Evolutionary conservation across 75 land plant genomes (phyloP).

Genomic region (Adiantum capillusveneris): DNA sequence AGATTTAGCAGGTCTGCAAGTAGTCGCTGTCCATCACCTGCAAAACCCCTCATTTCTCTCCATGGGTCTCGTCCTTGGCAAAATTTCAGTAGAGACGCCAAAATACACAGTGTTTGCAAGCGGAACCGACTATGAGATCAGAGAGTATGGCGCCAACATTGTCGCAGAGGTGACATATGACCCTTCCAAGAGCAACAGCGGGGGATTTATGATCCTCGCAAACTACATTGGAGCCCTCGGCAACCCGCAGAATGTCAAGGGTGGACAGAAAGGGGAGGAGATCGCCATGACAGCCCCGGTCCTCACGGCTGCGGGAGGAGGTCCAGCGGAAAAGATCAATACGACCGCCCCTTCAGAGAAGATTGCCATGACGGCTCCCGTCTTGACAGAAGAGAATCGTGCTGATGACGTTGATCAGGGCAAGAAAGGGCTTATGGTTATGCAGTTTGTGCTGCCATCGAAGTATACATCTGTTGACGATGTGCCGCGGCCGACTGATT

Average conservation of each 20-base stretch:
- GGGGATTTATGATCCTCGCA: slow-evolving; percentile 80
- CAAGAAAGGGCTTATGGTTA: slow-evolving; percentile 41
- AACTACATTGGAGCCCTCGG: slow-evolving; percentile 90
- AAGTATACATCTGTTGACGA: slow-evolving; percentile 54
- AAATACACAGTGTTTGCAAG: slow-evolving; percentile 52
- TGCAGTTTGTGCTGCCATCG: slow-evolving; percentile 78
- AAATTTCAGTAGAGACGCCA: slow-evolving; percentile 73
- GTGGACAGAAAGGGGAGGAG: slow-evolving; percentile 33
- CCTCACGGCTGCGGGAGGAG: slow-evolving; percentile 18
- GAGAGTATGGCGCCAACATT: slow-evolving; percentile 61
- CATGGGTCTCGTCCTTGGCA: slow-evolving; percentile 43
- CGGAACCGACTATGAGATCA: slow-evolving; percentile 57
- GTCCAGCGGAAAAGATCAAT: background rate
- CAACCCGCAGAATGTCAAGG: slow-evolving; percentile 57
- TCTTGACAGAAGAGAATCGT: slow-evolving; percentile 40
- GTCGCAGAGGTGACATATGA: slow-evolving; percentile 83
- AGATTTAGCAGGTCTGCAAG: too few species aligned
- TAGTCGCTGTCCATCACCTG: too few species aligned
- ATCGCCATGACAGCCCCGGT: slow-evolving; percentile 94
- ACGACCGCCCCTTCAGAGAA: slow-evolving; percentile 4
- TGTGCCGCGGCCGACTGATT: slow-evolving; percentile 69
- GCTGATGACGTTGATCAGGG: slow-evolving; percentile 6
- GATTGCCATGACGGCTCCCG: slow-evolving; percentile 89
- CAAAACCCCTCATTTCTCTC: too few species aligned
- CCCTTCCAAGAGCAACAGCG: slow-evolving; percentile 66